Evolutionary conservation across 331 rosid species (phyloP).

Genomic region (Quercus tomentella): DNA sequence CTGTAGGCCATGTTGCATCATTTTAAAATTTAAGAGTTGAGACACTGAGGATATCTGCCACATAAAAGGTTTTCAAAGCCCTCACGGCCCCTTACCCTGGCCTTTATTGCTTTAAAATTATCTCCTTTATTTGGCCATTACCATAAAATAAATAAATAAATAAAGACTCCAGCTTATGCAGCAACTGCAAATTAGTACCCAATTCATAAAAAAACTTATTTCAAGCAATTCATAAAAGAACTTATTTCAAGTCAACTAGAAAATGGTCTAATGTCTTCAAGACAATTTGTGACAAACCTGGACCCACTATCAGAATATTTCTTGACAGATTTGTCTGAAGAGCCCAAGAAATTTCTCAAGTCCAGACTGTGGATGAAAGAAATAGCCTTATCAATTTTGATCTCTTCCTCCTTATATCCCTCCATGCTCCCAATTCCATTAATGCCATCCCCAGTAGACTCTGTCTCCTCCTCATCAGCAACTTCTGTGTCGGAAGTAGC

Average conservation of each 20-base stretch:
- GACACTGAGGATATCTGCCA: background rate
- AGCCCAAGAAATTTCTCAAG: constrained; percentile 49
- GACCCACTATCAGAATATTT: constrained; percentile 31
- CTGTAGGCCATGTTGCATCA: background rate
- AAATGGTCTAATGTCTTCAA: background rate
- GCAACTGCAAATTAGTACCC: background rate
- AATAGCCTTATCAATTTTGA: constrained; percentile 24
- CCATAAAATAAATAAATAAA: background rate
- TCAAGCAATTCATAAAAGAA: background rate
- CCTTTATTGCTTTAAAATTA: background rate
- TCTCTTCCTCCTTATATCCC: constrained; percentile 23
- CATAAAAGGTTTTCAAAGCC: background rate
- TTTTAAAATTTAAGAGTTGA: background rate
- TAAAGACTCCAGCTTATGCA: background rate
- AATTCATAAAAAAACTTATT: background rate
- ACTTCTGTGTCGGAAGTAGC: constrained; percentile 16
- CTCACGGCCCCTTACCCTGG: background rate
- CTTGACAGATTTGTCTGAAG: constrained; percentile 39
- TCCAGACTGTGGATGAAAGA: constrained; percentile 43
- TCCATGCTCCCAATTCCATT: constrained; percentile 34
- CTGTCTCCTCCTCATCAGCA: constrained; percentile 30
- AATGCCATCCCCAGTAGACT: constrained; percentile 19
- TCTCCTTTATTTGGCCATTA: background rate
- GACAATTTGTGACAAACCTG: constrained; percentile 30
- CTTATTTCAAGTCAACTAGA: background rate